Evolutionary conservation across 371 early-diverging fungal genomes (phyloP), one percentile per base, ranked within the genome.

Genomic region (Mucor velutinosus): DNA sequence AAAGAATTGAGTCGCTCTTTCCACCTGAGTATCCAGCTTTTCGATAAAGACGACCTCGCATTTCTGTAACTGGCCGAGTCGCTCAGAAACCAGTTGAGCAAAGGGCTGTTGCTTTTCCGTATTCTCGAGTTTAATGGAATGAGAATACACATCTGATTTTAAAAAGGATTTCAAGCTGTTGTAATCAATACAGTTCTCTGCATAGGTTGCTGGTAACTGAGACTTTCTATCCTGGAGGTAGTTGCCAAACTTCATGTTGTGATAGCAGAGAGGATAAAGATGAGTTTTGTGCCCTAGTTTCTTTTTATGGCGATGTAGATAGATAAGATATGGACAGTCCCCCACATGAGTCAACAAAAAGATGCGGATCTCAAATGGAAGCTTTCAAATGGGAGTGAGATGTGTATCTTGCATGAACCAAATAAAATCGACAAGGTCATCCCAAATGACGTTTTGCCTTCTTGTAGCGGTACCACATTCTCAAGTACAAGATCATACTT

Each of bases 181-280:
- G 66, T 93, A 93, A 69, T 88, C 85, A 71, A 93, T 76, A 72
- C 87, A 90, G 67, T 86, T 69, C 10, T 71, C 67, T 56, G 82
- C 84, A 86, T 90, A 92, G 7, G 80, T 79, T 41, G 35, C 71
- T 0, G 92, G 91, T 19, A 92, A 78, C 58, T 83, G 81, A 19
- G 65, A 70, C 66, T 84, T 87, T 55, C 89, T 83, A 78, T 90
- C 91, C 23, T 79, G 73, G 45, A 90, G 81, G 70, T 89, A 91
- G 56, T 84, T 85, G 39, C 91, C 92, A 81, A 90, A 93, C 79
- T 93, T 93, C 93, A 93, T 93, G 4, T 17, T 62, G 29, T 35
- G 23, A 37, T 14, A 27, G 32, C 33, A 37, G 56, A 53, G 47
- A 25, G n/a, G n/a, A 55, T 41, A 33, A 49, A 33, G 37, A 49